These are phyloP conservation scores for Talaromyces verruculosus DNA, from an alignment of 2,329 filamentous ascomycete species.

Conservation along the genomic window DNA sequence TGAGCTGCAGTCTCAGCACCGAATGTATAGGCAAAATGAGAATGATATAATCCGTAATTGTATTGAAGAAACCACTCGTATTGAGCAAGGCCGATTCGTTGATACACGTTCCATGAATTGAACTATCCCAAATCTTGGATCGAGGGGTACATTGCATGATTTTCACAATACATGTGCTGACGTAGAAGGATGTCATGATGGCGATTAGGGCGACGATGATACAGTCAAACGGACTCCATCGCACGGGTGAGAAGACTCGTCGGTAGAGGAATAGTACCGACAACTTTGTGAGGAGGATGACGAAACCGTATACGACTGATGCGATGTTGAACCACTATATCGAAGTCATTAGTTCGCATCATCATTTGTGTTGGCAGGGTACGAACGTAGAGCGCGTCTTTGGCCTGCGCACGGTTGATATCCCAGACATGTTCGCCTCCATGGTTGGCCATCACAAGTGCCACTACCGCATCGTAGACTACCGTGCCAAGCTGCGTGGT, in stretches of 20 bases:
- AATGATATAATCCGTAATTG: conserved; percentile 23
- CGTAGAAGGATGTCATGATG: conserved; percentile 25
- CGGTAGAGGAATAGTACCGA: conserved; percentile 28
- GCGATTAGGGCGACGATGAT: conserved; percentile 24
- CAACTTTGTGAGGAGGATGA: conserved; percentile 29
- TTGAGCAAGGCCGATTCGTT: conserved; percentile 21
- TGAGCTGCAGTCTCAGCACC: conserved; percentile 22
- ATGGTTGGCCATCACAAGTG: conserved; percentile 17
- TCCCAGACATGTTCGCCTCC: conserved; percentile 23
- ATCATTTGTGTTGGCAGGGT: neutral
- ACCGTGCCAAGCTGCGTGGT: conserved; percentile 10
- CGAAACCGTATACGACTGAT: conserved; percentile 26
- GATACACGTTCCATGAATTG: conserved; percentile 23
- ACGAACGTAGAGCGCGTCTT: conserved; percentile 20
- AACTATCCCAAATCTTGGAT: conserved; percentile 23
- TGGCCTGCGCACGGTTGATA: conserved; percentile 14
- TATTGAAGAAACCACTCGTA: conserved; percentile 24
- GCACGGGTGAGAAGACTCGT: conserved; percentile 25
- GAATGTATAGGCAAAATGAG: conserved; percentile 23
- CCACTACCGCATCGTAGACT: conserved; percentile 11
- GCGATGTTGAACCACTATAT: conserved; percentile 22
- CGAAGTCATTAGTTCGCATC: neutral
- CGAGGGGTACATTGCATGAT: conserved; percentile 26
- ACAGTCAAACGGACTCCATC: conserved; percentile 21
- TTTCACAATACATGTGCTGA: conserved; percentile 23